Percentiles rank a stretch among this genome's conserved stretches.
Conservation (phyloP, 2,329 filamentous ascomycete species). For the Arachnopeziza araneosa region DNA sequence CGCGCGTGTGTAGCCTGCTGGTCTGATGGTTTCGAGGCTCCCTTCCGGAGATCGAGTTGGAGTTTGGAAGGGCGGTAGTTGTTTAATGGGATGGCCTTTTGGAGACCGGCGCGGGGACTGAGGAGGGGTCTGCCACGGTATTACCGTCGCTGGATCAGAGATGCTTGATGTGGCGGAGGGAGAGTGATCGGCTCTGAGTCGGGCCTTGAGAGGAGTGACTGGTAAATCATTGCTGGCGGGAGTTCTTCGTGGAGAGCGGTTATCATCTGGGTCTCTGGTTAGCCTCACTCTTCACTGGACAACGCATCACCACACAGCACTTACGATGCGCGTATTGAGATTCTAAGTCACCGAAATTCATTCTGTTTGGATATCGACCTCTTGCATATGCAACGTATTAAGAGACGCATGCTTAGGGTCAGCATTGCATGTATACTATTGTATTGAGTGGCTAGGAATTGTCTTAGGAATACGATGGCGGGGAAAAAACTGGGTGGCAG, state of each 20-base stretch:
- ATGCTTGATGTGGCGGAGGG: slow-evolving; percentile 22
- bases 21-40: slow-evolving; percentile 14
- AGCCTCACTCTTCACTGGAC: slow-evolving; percentile 10
- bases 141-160: slow-evolving; percentile 23
- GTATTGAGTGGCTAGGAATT: slow-evolving; percentile 19
- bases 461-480: slow-evolving; percentile 13
- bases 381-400: slow-evolving; percentile 21
- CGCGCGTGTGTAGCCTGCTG: slow-evolving; percentile 5
- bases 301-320: slow-evolving; percentile 14
- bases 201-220: slow-evolving; percentile 19
- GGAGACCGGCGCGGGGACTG: not conserved
- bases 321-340: slow-evolving; percentile 22
- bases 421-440: slow-evolving; percentile 14
- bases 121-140: slow-evolving; percentile 25
- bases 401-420: slow-evolving; percentile 24
- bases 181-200: slow-evolving; percentile 19
- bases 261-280: slow-evolving; percentile 13
- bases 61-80: not conserved
- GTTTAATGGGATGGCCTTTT: not conserved
- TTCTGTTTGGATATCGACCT: slow-evolving; percentile 20
- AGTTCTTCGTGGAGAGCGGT: slow-evolving; percentile 21
- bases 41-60: not conserved
- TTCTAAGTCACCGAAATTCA: slow-evolving; percentile 25
- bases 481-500: slow-evolving; percentile 15
- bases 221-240: slow-evolving; percentile 16